Base-by-base conservation (phyloP, 768 basidiomycete genomes). In the Lactarius akahatsu region DNA sequence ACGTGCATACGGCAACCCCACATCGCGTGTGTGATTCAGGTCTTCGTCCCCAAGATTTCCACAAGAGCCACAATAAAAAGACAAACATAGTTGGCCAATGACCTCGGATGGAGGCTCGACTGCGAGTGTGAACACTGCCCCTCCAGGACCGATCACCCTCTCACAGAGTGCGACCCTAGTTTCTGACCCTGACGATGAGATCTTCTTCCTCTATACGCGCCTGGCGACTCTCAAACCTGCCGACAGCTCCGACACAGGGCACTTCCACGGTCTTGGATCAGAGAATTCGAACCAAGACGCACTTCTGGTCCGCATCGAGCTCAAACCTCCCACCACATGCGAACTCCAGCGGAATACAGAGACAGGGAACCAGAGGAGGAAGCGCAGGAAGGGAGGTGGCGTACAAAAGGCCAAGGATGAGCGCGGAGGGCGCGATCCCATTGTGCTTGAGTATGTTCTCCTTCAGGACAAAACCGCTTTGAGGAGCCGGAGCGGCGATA, bases 391-490 rank as follows among this genome's bases (percentile, higher is more conserved):
- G 28, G 13, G 43, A 32, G n/a, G 40, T 34, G 59, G 26, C 0
- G 13, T 13, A 11, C 13, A 8, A 5, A n/a, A 54, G 28, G 66
- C 8, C 20, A 47, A 47, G 20, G 62, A 55, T n/a, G 55, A n/a
- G 23, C 16, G 56, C 66, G 59, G 57, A 10, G 55, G 61, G 54
- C 56, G 38, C 20, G 77, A 82, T 50, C 74, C 54, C 15, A 70
- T 72, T 6, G 60, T 74, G 28, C 59, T 89, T 20, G 78, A 83
- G 64, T 76, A 86, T 16, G 75, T 78, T 40, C 77, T 95, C 10
- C 77, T 79, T 5, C 92, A 95, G 72, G 91, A 94, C 69, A 88
- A 84, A 68, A 90, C 91, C 4, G 86, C 90, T 5, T 76, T 95
- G 58, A 81, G 86, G 28, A 86, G 81, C 59, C 81, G 90, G 34